A percentile compares a stretch with the other conserved stretches of the same genome.
Conservation (phyloP, 139 green algal genomes). For the Nannochloris sp. region DNA sequence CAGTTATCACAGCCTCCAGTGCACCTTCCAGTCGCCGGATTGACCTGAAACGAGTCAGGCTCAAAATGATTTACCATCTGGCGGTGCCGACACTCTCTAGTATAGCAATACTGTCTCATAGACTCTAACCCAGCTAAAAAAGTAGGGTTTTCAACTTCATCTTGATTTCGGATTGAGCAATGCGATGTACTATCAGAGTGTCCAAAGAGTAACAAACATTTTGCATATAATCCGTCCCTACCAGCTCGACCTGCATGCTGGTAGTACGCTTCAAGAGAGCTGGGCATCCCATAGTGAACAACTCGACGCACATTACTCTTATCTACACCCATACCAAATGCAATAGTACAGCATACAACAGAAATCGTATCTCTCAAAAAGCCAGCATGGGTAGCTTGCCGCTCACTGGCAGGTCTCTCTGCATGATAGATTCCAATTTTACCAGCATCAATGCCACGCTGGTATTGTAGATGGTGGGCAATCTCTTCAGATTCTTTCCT, state of each 20-base stretch:
- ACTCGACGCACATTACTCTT: constrained; percentile 18
- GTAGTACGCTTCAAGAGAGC: constrained; percentile 39
- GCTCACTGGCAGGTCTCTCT: constrained; percentile 22
- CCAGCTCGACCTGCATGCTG: constrained; percentile 46
- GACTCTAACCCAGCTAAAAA: neutral
- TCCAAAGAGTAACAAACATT: constrained; percentile 44
- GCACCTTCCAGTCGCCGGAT: neutral
- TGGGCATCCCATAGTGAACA: constrained; percentile 25
- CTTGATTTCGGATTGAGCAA: constrained; percentile 13
- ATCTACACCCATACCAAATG: constrained; percentile 39
- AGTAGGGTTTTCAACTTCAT: neutral
- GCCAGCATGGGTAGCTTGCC: constrained; percentile 26
- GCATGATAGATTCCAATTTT: constrained; percentile 35
- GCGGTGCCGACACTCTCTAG: neutral
- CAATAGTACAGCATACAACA: constrained; percentile 27
- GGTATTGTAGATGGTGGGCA: constrained; percentile 1
- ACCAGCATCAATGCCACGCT: neutral
- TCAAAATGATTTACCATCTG: constrained; percentile 23
- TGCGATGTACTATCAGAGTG: constrained; percentile 27
- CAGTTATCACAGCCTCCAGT: constrained; percentile 31
- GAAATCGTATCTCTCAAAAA: constrained; percentile 45
- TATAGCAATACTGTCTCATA: neutral
- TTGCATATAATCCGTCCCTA: constrained; percentile 37
- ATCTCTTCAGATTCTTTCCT: constrained; percentile 20
- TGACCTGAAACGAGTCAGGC: neutral